Base-by-base conservation (phyloP, 2,329 filamentous ascomycete genomes). In the Sphaerulina vaccinii region DNA sequence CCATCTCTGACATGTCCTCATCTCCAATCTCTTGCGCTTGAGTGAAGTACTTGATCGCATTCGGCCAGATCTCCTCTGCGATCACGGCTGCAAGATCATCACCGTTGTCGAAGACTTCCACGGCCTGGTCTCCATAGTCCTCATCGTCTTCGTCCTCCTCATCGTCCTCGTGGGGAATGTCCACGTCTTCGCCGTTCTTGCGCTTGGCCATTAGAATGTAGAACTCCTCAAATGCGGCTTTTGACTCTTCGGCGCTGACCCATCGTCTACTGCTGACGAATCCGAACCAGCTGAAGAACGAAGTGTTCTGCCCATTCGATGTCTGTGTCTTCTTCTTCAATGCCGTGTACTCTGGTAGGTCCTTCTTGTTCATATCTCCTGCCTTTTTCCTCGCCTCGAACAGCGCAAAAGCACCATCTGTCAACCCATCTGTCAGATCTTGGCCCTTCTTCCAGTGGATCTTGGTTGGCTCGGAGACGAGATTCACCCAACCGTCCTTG, bases 281-380 rank as follows among this genome's bases (percentile, higher is more conserved):
- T 48, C 86, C 88, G 70, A 96, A 96, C 81, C 86, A 93, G 52
- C 84, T 83, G 69, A 96, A 96, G 79, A 96, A 96, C 73, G 86
- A 90, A 44, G 79, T 84, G 59, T 72, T 70, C 43, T 57, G 57
- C 9, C 55, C 55, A 32, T 51, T 74, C 67, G 55, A 66, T 2
- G 65, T 65, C 50, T 79, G 77, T 23, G 82, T 72, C 70, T 79
- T 77, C 62, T 75, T 70, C 36, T 75, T 72, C 48, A 86, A 68
- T 37, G 74, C 71, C 65, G 79, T 75, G 67, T 79, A 82, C 59
- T 79, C 77, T 35, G 76, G 73, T 42, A 83, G 68, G 49, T 82
- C 74, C 54, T 69, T 73, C 53, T 68, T 67, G 37, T 54, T 56
- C 61, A 67, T 64, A 58, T 72, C 70, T 24, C 72, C 65, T 55